These are phyloP conservation scores for Trapa bicornis DNA, from an alignment of 345 rosid genomes.

Conservation along the genomic window DNA sequence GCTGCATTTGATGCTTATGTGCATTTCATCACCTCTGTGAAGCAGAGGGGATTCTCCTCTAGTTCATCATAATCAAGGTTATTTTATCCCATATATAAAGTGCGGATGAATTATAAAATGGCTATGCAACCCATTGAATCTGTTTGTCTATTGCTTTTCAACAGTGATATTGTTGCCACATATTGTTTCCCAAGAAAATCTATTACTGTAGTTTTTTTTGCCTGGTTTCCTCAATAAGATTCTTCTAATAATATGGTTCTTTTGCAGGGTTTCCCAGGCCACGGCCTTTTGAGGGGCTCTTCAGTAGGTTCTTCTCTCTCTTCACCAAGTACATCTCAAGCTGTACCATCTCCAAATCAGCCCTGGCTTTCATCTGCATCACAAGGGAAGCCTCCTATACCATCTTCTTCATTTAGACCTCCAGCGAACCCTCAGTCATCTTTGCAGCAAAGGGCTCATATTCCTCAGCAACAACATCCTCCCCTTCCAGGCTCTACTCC, in stretches of 20 bases:
- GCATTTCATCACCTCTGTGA: neutral
- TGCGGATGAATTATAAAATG: neutral
- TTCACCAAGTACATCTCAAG: constrained; percentile 46
- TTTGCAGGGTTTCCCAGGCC: constrained; percentile 67
- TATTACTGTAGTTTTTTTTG: neutral
- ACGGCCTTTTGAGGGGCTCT: constrained; percentile 48
- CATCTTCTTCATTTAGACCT: constrained; percentile 62
- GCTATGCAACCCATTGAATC: neutral
- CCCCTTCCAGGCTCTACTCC: constrained; percentile 28
- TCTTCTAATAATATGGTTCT: constrained; percentile 2
- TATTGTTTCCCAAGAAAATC: neutral
- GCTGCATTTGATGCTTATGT: neutral
- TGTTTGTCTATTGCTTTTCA: neutral
- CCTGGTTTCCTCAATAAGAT: neutral
- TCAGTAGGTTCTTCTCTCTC: constrained; percentile 37
- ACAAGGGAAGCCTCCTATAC: constrained; percentile 80
- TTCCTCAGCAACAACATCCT: constrained; percentile 51
- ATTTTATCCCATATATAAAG: neutral
- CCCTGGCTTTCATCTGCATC: constrained; percentile 74
- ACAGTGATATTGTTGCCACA: neutral
- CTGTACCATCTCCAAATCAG: constrained; percentile 43
- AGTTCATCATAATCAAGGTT: neutral
- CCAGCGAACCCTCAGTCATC: constrained; percentile 43
- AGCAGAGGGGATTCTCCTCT: neutral
- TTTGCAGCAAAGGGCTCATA: constrained; percentile 63